phyloP scores from a whole-genome alignment of 2,329 filamentous ascomycete species.

The Epichloe hybrida region DNA sequence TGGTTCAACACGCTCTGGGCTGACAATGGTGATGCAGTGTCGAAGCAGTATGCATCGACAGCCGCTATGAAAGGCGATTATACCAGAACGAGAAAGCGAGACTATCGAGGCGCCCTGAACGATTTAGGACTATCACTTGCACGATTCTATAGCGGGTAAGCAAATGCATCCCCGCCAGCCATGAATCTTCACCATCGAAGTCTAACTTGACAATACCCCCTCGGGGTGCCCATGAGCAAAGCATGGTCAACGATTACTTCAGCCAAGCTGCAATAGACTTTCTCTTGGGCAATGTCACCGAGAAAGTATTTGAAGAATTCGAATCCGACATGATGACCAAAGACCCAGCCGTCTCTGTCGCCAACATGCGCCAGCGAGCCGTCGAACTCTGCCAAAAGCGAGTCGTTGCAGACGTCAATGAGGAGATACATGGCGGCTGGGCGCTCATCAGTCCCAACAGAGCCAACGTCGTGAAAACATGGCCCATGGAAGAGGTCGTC shows the following conservation, averaged over 20 bases:
- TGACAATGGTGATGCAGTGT: constrained; percentile 92
- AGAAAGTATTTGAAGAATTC: constrained; percentile 83
- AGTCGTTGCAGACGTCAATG: constrained; percentile 67
- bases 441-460: constrained; percentile 65
- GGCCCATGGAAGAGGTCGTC: constrained; percentile 78
- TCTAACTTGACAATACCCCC: neutral
- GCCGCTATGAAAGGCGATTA: constrained; percentile 95
- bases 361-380: constrained; percentile 72
- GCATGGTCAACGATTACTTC: constrained; percentile 97
- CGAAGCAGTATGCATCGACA: constrained; percentile 89
- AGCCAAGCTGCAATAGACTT: constrained; percentile 93
- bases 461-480: constrained; percentile 53
- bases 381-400: constrained; percentile 82
- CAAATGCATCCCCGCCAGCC: neutral
- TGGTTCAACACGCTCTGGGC: constrained; percentile 98
- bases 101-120: constrained; percentile 82
- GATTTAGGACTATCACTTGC: constrained; percentile 83
- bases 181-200: neutral
- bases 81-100: constrained; percentile 77
- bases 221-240: constrained; percentile 28
- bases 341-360: constrained; percentile 79
- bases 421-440: constrained; percentile 84
- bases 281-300: constrained; percentile 75
- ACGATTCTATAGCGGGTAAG: constrained; percentile 54
- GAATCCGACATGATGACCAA: constrained; percentile 86